A percentile compares a stretch with the other conserved stretches of the same genome.
Conservation (phyloP, 177 flowering plant species). For the Tripterygium wilfordii region DNA sequence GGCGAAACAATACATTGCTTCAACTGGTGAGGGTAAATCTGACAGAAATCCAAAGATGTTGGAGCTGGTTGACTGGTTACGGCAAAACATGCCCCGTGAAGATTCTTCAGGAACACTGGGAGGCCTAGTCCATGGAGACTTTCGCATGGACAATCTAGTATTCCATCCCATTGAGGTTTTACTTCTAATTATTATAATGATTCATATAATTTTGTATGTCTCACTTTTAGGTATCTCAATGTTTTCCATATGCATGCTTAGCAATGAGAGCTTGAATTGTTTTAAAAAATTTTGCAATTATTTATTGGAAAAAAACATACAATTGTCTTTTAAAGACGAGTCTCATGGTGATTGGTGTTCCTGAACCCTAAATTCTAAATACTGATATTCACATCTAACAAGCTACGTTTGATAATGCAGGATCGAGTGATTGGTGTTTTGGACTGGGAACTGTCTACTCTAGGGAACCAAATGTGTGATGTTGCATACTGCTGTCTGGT, state of each 20-base stretch:
- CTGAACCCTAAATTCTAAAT: no score
- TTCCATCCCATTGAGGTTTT: constrained; percentile 91
- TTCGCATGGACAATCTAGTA: constrained; percentile 87
- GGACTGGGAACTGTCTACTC: constrained; percentile 97
- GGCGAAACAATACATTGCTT: constrained; percentile 83
- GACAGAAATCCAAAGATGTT: constrained; percentile 81
- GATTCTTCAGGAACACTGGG: constrained; percentile 71
- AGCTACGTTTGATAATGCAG: constrained; percentile 40
- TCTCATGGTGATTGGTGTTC: no score
- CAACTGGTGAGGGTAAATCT: constrained; percentile 83
- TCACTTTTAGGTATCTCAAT: no score
- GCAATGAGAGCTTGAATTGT: no score
- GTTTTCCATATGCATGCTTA: no score
- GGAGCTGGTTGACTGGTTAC: constrained; percentile 69
- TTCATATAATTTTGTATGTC: neutral
- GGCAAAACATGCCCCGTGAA: constrained; percentile 67
- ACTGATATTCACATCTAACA: no score
- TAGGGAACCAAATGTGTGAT: constrained; percentile 98
- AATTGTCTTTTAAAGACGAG: no score
- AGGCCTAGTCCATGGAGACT: constrained; percentile 97
- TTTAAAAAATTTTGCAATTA: no score
- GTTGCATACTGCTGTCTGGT: constrained; percentile 93
- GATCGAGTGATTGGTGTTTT: constrained; percentile 95
- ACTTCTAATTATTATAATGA: neutral
- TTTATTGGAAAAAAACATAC: no score